Evolutionary conservation across 768 basidiomycete genomes (phyloP), one percentile per base, ranked within the genome.

Genomic region (Pleurotus giganteus): DNA sequence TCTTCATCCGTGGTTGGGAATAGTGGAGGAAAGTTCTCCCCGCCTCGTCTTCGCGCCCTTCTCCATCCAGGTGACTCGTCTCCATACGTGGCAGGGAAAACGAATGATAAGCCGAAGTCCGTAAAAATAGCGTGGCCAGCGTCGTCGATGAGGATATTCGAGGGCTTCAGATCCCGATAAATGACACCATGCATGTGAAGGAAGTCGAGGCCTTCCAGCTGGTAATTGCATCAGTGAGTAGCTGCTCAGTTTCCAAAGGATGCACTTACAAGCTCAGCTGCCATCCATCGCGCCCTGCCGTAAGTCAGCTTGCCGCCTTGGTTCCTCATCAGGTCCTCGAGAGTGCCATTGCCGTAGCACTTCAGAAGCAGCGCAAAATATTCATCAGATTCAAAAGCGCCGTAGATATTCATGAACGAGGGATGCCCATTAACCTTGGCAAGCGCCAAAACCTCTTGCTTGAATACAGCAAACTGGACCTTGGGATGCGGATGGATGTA

Each of bases 141-240:
- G 44, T 45, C 44, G 23, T 45, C 44, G 27, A 45, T 24, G 17
- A 45, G 44, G 44, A 45, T 45, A 17, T 45, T 45, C 13, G 44
- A 45, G 44, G 44, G 44, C 44, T 45, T 45, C 8, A 45, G 27
- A 5, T 45, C 44, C 8, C 44, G 44, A 19, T 45, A 45, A 27
- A 45, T 28, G 6, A 45, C 17, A 2, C 44, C 44, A 17, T 17
- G 9, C 44, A 23, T 45, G 44, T 45, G 44, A 28, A 45, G 44
- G 26, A 26, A 45, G 27, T 45, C 27, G 17, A 45, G 44, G 7
- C 44, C 44, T 28, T 45, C 44, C 19, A 45, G 44, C 44, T 45
- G 44, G 19, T 4, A 5, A 21, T 32, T 6, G 6, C 8, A 41
- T 17, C 8, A 36, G n/a, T n/a, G n/a, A 36, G 34, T 11, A 11